These are phyloP conservation scores for Coemansia sp. DNA, from an alignment of 192 early-diverging fungal genomes.

Conservation along the genomic window DNA sequence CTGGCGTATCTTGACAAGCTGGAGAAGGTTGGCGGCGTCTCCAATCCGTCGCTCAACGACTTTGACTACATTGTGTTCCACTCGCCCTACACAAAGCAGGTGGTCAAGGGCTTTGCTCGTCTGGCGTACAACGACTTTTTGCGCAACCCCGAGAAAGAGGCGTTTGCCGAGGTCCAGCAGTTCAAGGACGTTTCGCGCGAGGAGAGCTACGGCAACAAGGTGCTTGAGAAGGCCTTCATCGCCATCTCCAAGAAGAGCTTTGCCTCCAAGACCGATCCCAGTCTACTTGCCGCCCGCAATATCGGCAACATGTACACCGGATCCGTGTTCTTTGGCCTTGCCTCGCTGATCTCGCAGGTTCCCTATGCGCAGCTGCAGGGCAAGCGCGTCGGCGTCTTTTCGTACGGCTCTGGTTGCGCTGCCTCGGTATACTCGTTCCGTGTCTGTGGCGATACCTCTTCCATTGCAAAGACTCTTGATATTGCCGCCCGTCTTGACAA, in stretches of 20 bases:
- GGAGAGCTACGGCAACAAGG: slow-evolving; percentile 81
- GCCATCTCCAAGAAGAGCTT: slow-evolving; percentile 73
- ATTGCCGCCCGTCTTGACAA: slow-evolving; percentile 69
- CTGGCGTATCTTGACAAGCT: slow-evolving; percentile 78
- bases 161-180: slow-evolving; percentile 59
- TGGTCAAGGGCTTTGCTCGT: slow-evolving; percentile 91
- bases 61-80: slow-evolving; percentile 91
- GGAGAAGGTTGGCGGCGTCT: slow-evolving; percentile 32
- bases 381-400: slow-evolving; percentile 89
- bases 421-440: slow-evolving; percentile 92
- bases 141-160: slow-evolving; percentile 66
- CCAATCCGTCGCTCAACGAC: slow-evolving; percentile 50
- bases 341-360: slow-evolving; percentile 74
- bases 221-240: slow-evolving; percentile 91
- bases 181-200: slow-evolving; percentile 63
- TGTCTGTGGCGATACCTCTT: slow-evolving; percentile 64
- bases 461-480: slow-evolving; percentile 65
- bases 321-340: slow-evolving; percentile 73
- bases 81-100: slow-evolving; percentile 97
- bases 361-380: slow-evolving; percentile 67
- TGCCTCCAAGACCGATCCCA: slow-evolving; percentile 73
- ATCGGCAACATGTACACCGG: slow-evolving; percentile 95
- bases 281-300: slow-evolving; percentile 78
- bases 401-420: slow-evolving; percentile 96
- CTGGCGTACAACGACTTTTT: slow-evolving; percentile 91